Base-by-base conservation (phyloP, 345 rosid species). In the Schrenkiella parvula region DNA sequence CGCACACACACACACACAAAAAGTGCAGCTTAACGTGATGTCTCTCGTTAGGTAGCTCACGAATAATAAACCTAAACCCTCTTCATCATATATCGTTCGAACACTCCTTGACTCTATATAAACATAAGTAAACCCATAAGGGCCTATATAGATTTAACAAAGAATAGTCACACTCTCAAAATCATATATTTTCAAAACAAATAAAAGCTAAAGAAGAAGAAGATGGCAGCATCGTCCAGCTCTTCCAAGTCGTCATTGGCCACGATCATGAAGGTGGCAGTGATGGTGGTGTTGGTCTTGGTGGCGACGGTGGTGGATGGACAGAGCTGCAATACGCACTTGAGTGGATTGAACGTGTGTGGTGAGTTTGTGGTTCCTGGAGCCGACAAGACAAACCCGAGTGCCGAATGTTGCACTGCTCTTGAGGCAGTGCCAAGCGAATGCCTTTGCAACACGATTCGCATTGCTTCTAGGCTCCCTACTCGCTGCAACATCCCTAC, bases 361-460 rank as follows among this genome's bases (percentile, higher is more conserved):
- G 88, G 83, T 37, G 92, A 87, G 4, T 93, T 72, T 58, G 89
- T 90, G 71, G 61, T 90, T 65, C 95, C 92, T 0, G 92, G 97
- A 26, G 79, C 83, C 4, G 18, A 72, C 0, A 48, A n/a, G 64
- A 54, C 76, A 1, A 59, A 8, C 73, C 97, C 98, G 0, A 80
- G 63, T 35, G 1, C 86, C 0, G 85, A 72, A 5, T 87, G 97
- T 42, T 87, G 98, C 56, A 62, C 18, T 8, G 93, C 96, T 0
- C 90, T 90, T 25, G 87, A 75, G 32, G 66, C 88, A 0, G 81
- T 93, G 14, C 81, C 84, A 4, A 80, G 61, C 12, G 91, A 87
- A 67, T 93, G 97, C 72, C 75, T 93, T 65, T 90, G 98, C 85
- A 89, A 54, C 92, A 89, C 98, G 35, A 64, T 93, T 41, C 85